These are phyloP conservation scores for Otatea glauca DNA, from an alignment of 176 grass and related monocot genomes.

Conservation along the genomic window DNA sequence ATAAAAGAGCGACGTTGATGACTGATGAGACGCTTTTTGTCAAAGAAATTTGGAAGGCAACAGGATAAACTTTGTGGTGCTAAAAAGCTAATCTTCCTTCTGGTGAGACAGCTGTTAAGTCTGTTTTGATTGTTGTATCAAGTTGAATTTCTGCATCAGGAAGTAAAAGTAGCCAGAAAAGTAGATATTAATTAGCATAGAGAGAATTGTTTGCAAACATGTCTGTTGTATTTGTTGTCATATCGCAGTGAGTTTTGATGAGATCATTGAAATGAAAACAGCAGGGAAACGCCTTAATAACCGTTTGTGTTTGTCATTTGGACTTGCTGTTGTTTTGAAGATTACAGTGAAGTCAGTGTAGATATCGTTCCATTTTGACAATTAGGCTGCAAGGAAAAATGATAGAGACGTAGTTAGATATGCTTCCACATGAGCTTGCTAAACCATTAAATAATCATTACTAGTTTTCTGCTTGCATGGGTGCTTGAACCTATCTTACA, in stretches of 20 bases:
- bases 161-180: not conserved
- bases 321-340: not conserved
- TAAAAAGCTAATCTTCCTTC: not conserved
- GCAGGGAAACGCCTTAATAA: not conserved
- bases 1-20: not conserved
- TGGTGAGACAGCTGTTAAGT: not conserved
- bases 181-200: not conserved
- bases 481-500: too few species aligned
- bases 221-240: not conserved
- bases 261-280: not conserved
- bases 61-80: not conserved
- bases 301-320: not conserved
- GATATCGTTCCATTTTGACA: not conserved
- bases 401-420: not conserved
- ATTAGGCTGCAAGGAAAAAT: not conserved
- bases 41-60: not conserved
- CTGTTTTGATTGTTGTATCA: not conserved
- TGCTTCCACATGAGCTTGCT: not conserved
- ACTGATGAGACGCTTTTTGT: conserved; percentile 9
- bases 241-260: not conserved
- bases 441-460: too few species aligned
- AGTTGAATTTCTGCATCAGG: not conserved
- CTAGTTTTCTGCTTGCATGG: too few species aligned
- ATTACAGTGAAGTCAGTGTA: not conserved
- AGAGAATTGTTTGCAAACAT: not conserved